Base-by-base conservation (phyloP, 495 filamentous ascomycete genomes). In the Aspergillus hancockii region DNA sequence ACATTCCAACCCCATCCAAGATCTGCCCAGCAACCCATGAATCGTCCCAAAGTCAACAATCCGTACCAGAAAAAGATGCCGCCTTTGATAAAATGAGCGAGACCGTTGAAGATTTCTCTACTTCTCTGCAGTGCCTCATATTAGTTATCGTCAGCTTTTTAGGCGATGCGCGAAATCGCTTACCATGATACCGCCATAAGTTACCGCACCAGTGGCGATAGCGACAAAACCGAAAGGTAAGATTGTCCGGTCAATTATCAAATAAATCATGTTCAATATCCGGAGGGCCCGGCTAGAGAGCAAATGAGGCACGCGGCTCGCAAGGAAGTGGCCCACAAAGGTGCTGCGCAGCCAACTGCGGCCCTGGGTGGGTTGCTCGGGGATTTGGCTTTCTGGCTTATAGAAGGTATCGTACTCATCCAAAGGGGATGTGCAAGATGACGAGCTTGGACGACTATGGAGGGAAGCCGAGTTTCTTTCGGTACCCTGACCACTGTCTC, bases 41-140 rank as follows among this genome's bases (percentile, higher is more conserved):
- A 96, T 19, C 94, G 90, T 16, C 91, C 91, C 19, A 98, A 83
- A 0, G 91, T 94, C 28, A 98, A 72, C 13, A 96, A 68, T 18
- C 94, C 94, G 59, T 97, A 92, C 88, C 91, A 91, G 73, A 97
- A 90, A 76, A 98, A 98, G 57, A 98, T 90, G n/a, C 91, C 91
- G 54, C 93, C 94, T 69, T 98, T 98, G 70, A 97, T 90, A 73
- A 90, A 95, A 72, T 98, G 94, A 32, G 94, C 93, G 36, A 96
- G 79, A 6, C 92, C 91, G 65, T 88, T 93, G 80, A 96, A 94
- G 50, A 95, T 73, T 21, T 80, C 76, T 34, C 68, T 66, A 12
- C 77, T 83, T 64, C 84, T 81, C 84, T 87, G 61, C 13, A 51
- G 16, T 41, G n/a, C 23, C 75, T 72, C 3, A 73, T 71, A 49